These are phyloP conservation scores for Sporothrix inflata DNA, from an alignment of 2,329 filamentous ascomycete genomes.

Conservation along the genomic window DNA sequence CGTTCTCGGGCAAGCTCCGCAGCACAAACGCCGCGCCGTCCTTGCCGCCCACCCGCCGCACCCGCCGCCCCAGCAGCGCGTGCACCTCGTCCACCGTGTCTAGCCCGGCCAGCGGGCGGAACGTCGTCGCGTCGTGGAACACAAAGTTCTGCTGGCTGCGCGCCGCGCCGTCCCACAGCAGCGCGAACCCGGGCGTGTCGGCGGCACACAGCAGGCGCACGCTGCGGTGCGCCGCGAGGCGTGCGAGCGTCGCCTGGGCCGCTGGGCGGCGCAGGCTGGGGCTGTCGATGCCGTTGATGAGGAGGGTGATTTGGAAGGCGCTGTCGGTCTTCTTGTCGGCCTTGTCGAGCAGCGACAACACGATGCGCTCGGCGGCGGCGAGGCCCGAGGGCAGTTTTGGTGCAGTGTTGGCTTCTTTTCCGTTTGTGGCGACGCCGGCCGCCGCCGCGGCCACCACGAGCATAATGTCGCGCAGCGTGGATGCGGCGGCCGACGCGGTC, in stretches of 20 bases:
- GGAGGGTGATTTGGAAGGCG: constrained; percentile 59
- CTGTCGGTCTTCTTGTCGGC: constrained; percentile 44
- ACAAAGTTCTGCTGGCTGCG: constrained; percentile 72
- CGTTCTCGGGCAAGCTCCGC: constrained; percentile 88
- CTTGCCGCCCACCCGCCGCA: constrained; percentile 79
- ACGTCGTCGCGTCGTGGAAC: constrained; percentile 95
- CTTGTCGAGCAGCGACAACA: constrained; percentile 64
- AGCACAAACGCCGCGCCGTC: constrained; percentile 92
- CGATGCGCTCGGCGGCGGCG: constrained; percentile 66
- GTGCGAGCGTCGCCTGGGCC: constrained; percentile 73
- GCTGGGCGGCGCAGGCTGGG: constrained; percentile 70
- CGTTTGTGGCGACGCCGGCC: constrained; percentile 35
- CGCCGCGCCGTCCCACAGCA: constrained; percentile 89
- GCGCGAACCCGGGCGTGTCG: constrained; percentile 83
- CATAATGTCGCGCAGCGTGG: constrained; percentile 70
- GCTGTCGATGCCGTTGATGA: constrained; percentile 88
- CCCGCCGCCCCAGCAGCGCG: constrained; percentile 78
- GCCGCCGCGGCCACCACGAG: constrained; percentile 69
- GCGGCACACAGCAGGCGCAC: constrained; percentile 78
- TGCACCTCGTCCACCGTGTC: constrained; percentile 91
- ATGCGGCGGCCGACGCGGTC: constrained; percentile 27
- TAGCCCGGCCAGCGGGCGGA: constrained; percentile 65
- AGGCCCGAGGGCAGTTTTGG: constrained; percentile 63
- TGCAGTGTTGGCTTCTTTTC: constrained; percentile 26
- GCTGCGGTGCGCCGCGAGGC: constrained; percentile 72